Evolutionary conservation across 1,284 basidiomycete genomes (phyloP).

Genomic region (Cutaneotrichosporon daszewskae): DNA sequence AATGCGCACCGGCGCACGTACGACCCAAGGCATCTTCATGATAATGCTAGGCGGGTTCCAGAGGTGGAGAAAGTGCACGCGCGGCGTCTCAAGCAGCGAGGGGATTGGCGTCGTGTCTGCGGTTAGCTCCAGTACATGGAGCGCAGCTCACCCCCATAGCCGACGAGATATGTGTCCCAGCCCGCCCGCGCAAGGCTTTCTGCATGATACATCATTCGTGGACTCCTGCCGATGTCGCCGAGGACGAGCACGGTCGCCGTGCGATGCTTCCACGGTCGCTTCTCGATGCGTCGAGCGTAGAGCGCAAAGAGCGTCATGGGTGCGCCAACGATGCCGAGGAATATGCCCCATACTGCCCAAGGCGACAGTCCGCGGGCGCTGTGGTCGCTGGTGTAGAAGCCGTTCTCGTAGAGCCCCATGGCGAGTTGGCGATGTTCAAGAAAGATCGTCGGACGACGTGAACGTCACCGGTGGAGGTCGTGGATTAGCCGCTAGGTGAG

Average conservation of each 20-base stretch:
- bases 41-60: slow-evolving; percentile 60
- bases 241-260: slow-evolving; percentile 83
- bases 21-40: slow-evolving; percentile 59
- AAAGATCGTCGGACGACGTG: background rate
- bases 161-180: slow-evolving; percentile 76
- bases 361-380: background rate
- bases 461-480: background rate
- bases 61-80: slow-evolving; percentile 63
- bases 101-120: slow-evolving; percentile 69
- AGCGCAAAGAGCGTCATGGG: slow-evolving; percentile 8
- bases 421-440: too few species aligned
- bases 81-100: slow-evolving; percentile 59
- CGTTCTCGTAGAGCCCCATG: slow-evolving; percentile 4
- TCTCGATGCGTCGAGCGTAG: slow-evolving; percentile 7
- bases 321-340: slow-evolving; percentile 6
- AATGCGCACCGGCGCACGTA: slow-evolving; percentile 77
- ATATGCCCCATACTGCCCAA: slow-evolving; percentile 9
- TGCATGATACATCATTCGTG: slow-evolving; percentile 98
- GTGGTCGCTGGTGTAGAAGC: slow-evolving; percentile 1
- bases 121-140: background rate
- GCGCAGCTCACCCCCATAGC: slow-evolving; percentile 65
- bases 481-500: background rate
- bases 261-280: slow-evolving; percentile 20
- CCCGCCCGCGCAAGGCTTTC: slow-evolving; percentile 77
- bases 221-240: slow-evolving; percentile 91